phyloP scores from a whole-genome alignment of 805 yeast genomes.

The Metschnikowia cubensis region DNA sequence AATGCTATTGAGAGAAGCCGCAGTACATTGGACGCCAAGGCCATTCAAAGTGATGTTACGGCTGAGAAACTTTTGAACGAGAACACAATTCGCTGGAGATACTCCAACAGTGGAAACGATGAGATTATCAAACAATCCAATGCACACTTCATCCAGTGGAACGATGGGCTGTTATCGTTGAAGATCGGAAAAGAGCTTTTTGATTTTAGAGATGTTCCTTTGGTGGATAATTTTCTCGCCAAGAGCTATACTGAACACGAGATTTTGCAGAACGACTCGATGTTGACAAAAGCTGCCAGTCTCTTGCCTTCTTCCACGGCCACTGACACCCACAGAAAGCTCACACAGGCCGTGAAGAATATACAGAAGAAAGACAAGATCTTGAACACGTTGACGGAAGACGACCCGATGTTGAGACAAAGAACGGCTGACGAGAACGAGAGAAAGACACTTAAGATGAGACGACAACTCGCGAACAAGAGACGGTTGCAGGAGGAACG shows the following conservation, averaged over 20 bases:
- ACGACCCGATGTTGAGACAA: slow-evolving; percentile 70
- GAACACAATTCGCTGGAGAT: slow-evolving; percentile 93
- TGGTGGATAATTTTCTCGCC: slow-evolving; percentile 68
- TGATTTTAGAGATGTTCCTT: slow-evolving; percentile 63
- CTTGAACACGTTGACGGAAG: slow-evolving; percentile 49
- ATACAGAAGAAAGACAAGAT: slow-evolving; percentile 46
- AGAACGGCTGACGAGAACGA: slow-evolving; percentile 63
- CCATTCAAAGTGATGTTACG: slow-evolving; percentile 44
- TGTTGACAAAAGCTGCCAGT: slow-evolving; percentile 60
- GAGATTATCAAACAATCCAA: slow-evolving; percentile 83
- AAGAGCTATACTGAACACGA: slow-evolving; percentile 69
- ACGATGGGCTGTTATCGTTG: slow-evolving; percentile 83
- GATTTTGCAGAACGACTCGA: slow-evolving; percentile 64
- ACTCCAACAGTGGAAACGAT: slow-evolving; percentile 65
- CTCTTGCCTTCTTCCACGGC: slow-evolving; percentile 89
- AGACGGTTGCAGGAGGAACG: slow-evolving; percentile 58
- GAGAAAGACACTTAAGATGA: slow-evolving; percentile 52
- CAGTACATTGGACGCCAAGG: slow-evolving; percentile 35
- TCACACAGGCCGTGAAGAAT: slow-evolving; percentile 65
- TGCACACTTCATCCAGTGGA: slow-evolving; percentile 89
- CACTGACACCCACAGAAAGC: slow-evolving; percentile 74
- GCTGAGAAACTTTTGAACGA: slow-evolving; percentile 67
- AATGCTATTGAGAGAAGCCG: slow-evolving; percentile 28
- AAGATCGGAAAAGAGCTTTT: slow-evolving; percentile 86
- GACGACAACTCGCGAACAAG: slow-evolving; percentile 62